Base-by-base conservation (phyloP, 2,329 filamentous ascomycete genomes). In the Ascochyta viciae-villosae region DNA sequence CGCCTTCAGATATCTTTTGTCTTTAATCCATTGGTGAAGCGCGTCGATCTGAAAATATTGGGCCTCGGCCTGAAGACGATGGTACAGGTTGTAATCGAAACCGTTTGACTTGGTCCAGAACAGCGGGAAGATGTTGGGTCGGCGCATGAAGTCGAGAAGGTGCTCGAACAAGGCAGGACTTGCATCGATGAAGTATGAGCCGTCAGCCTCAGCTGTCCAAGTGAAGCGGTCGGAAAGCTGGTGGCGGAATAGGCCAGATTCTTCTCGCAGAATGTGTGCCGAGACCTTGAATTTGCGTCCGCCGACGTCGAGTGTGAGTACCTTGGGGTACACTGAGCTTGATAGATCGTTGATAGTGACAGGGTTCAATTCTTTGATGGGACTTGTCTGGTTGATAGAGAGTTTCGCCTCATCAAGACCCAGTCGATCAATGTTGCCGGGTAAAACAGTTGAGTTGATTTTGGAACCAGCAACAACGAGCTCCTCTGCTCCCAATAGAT, bases 121-220 rank as follows among this genome's bases (percentile, higher is more conserved):
- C 0, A 80, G 22, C 0, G 77, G 64, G 33, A 63, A 67, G 1
- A 57, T 40, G 1, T 19, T 4, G 0, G 64, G 66, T 15, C 64
- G 63, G 0, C 62, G 61, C 65, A 70, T 64, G 45, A 63, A 69
- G 6, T 43, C 16, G 0, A 70, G 41, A 1, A 70, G 35, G 31
- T 68, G 49, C 12, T 66, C 50, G 54, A 80, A 80, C 2, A 76
- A 26, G 0, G 64, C 55, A 0, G 72, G 63, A 39, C 80, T 74
- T 0, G 74, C 63, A 51, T 80, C 77, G 19, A 81, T 49, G 61
- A 79, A 80, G 60, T 74, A 74, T 0, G 69, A 67, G 0, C 71
- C 74, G 22, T 78, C 60, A 0, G 27, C 12, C 31, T 64, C 29
- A 9, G 58, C 55, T 3, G 19, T 29, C 60, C 61, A 58, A 2